Evolutionary conservation across 192 early-diverging fungal species (phyloP).

Genomic region (Coemansia sp.): DNA sequence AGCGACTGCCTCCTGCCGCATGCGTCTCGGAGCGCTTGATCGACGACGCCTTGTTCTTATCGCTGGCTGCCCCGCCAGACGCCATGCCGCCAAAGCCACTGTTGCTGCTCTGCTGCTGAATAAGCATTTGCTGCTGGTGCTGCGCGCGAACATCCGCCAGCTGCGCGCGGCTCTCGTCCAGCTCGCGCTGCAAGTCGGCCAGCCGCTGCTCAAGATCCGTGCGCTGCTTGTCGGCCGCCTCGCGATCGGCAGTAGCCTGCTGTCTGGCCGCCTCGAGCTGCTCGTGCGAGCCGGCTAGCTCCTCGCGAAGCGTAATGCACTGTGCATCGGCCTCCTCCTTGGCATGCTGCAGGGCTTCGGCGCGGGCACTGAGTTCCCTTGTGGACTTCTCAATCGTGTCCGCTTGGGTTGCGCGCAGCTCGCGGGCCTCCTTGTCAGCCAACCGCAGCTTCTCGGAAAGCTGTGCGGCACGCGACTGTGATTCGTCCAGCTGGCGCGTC

Average conservation of each 20-base stretch:
- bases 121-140: constrained; percentile 45
- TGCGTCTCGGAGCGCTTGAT: constrained; percentile 31
- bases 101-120: constrained; percentile 22
- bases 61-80: neutral
- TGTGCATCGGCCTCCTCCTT: constrained; percentile 30
- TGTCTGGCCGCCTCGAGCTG: constrained; percentile 33
- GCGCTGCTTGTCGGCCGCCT: constrained; percentile 8
- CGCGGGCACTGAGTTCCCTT: constrained; percentile 15
- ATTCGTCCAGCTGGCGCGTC: constrained; percentile 74
- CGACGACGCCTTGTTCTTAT: constrained; percentile 14
- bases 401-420: constrained; percentile 18
- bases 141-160: constrained; percentile 45
- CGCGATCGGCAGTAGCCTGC: constrained; percentile 17
- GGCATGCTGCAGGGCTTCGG: constrained; percentile 29
- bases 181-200: constrained; percentile 44
- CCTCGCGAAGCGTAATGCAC: constrained; percentile 27
- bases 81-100: neutral
- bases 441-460: constrained; percentile 57
- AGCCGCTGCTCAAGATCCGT: constrained; percentile 39
- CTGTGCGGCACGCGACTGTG: constrained; percentile 65
- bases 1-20: constrained; percentile 21
- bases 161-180: constrained; percentile 24
- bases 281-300: constrained; percentile 22
- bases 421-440: constrained; percentile 26
- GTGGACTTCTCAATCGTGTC: constrained; percentile 17